Conservation (phyloP, 768 basidiomycete genomes). For the Agaricus subrufescens region DNA sequence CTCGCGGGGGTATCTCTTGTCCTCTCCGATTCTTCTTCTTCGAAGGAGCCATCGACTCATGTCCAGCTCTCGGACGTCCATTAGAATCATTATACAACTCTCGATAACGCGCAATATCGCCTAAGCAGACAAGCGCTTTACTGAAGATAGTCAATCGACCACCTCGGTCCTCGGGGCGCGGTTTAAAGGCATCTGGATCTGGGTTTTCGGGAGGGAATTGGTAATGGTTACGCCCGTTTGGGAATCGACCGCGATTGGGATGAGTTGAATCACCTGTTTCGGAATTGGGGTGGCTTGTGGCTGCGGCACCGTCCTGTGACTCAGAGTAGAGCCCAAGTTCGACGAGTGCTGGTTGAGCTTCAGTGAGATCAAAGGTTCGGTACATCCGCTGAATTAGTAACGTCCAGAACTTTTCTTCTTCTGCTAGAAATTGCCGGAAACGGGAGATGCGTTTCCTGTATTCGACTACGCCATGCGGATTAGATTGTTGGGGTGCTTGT, state of each 20-base stretch:
- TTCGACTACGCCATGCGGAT: constrained; percentile 59
- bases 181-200: constrained; percentile 19
- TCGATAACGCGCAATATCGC: constrained; percentile 91
- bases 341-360: constrained; percentile 53
- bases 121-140: constrained; percentile 88
- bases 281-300: constrained; percentile 16
- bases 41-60: constrained; percentile 48
- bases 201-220: constrained; percentile 61
- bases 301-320: constrained; percentile 27
- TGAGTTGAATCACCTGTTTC: constrained; percentile 11
- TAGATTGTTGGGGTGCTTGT: constrained; percentile 12
- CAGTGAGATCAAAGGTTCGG: constrained; percentile 64
- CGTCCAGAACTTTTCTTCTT: constrained; percentile 91
- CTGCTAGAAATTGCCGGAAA: constrained; percentile 84
- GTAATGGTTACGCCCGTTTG: constrained; percentile 50
- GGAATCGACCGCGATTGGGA: constrained; percentile 14
- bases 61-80: constrained; percentile 60
- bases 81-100: constrained; percentile 82
- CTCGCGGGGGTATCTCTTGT: constrained; percentile 46
- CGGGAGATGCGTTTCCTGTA: constrained; percentile 81
- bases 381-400: constrained; percentile 73
- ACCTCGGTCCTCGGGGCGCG: constrained; percentile 40
- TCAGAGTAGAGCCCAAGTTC: constrained; percentile 49
- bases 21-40: constrained; percentile 43
- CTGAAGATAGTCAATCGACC: constrained; percentile 71